Base-by-base conservation (phyloP, 2,329 filamentous ascomycete genomes). In the Geoglossum cookeanum region DNA sequence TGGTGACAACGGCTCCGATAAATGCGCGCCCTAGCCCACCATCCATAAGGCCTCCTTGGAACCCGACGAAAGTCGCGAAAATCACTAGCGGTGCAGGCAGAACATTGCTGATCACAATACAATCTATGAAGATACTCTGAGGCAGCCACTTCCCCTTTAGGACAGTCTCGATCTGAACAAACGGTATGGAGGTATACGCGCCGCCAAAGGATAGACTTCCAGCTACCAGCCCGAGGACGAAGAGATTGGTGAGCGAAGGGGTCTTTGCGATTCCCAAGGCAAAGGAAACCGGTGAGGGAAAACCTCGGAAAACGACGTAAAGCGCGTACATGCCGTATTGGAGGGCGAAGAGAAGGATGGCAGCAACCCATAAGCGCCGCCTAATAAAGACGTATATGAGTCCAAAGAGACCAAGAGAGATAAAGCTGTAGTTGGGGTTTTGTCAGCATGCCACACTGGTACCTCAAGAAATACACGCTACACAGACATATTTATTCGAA, bases 111-210 rank as follows among this genome's bases (percentile, higher is more conserved):
- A 69, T 70, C 58, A 66, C 66, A 61, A 67, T 65, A n/a, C 65
- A 65, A 58, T 68, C 65, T n/a, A 68, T 64, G 55, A 68, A 68
- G 17, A 67, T 64, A 59, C 64, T 63, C 57, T 67, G 65, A 37
- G 64, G 62, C 29, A 68, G 61, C 67, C 67, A 69, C 11, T 56
- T 64, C 32, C 67, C 67, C 59, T 67, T 64, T 30, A 68, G 57
- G 33, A 69, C 67, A 42, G 66, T 66, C 60, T 68, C 67, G 49
- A 67, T 65, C 58, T 68, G 66, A n/a, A 68, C 61, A 58, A 68
- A 67, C 37, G 67, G 66, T 55, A 68, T 67, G 9, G 66, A 65
- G 33, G 66, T 68, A 57, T 68, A 68, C 11, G 66, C 65, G 48
- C 67, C 66, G 48, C 66, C 66, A 56, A 68, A 68, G 35, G 66